phyloP scores from a whole-genome alignment of 352 stramenopile genomes.

The Pythium rhizo-oryzae region DNA sequence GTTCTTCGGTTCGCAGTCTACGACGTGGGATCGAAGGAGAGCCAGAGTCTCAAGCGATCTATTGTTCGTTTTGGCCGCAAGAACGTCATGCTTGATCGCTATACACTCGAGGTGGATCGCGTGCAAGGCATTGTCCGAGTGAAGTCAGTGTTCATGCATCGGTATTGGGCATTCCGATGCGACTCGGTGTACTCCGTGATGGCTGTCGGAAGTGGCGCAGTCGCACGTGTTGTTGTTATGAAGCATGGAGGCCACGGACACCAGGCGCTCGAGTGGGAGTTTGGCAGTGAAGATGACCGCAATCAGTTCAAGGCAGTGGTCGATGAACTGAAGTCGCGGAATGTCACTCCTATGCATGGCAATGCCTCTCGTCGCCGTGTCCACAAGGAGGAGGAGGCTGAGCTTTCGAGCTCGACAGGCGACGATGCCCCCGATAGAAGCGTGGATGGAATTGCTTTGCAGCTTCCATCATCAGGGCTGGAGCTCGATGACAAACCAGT shows the following conservation, averaged over 20 bases:
- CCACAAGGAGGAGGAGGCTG: background rate
- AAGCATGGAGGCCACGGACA: slow-evolving; percentile 59
- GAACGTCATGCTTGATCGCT: slow-evolving; percentile 75
- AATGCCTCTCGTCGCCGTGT: background rate
- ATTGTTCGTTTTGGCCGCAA: slow-evolving; percentile 59
- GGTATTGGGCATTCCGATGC: slow-evolving; percentile 80
- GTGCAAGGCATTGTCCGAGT: slow-evolving; percentile 68
- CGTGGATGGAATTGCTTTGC: background rate
- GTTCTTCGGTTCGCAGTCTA: slow-evolving; percentile 78
- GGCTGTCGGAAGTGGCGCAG: slow-evolving; percentile 33
- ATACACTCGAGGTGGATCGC: slow-evolving; percentile 79
- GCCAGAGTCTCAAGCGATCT: slow-evolving; percentile 52
- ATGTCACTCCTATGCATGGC: slow-evolving; percentile 7
- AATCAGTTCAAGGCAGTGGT: slow-evolving; percentile 67
- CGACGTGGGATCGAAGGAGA: slow-evolving; percentile 68
- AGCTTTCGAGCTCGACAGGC: background rate
- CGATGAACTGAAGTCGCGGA: slow-evolving; percentile 24
- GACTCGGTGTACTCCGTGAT: slow-evolving; percentile 48
- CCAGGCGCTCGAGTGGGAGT: slow-evolving; percentile 71
- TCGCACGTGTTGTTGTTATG: slow-evolving; percentile 49
- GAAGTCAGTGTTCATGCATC: slow-evolving; percentile 86
- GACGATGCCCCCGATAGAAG: no score
- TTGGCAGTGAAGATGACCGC: slow-evolving; percentile 70
- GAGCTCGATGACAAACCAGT: slow-evolving; percentile 12
- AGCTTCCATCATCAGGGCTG: background rate